Evolutionary conservation across 2,329 filamentous ascomycete species (phyloP).

Genomic region (Colletotrichum magnum): DNA sequence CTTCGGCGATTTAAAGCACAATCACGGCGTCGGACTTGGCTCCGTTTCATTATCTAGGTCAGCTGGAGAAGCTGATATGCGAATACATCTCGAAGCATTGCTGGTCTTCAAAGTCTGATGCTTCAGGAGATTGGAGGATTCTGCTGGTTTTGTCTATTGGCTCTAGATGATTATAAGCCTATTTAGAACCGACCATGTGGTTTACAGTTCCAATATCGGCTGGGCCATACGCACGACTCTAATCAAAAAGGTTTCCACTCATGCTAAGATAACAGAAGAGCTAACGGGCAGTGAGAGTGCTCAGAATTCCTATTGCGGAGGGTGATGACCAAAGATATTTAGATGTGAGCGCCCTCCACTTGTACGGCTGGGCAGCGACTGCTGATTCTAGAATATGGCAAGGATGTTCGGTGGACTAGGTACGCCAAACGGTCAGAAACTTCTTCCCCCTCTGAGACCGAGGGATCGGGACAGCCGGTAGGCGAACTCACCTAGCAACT

Average conservation of each 20-base stretch:
- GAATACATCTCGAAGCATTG: constrained; percentile 30
- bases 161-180: constrained; percentile 10
- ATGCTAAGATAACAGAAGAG: background rate
- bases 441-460: background rate
- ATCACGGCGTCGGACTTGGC: constrained; percentile 33
- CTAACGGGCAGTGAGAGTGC: background rate
- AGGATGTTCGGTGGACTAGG: constrained; percentile 52
- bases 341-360: background rate
- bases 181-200: constrained; percentile 11
- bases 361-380: background rate
- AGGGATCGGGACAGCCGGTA: background rate
- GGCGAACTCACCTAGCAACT: constrained; percentile 43
- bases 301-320: too few relatives aligned
- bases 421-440: background rate
- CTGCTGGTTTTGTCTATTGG: constrained; percentile 5
- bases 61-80: constrained; percentile 34
- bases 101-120: constrained; percentile 11
- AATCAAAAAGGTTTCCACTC: constrained; percentile 14
- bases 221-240: constrained; percentile 16
- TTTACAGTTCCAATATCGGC: constrained; percentile 13
- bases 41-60: constrained; percentile 32
- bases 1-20: constrained; percentile 30
- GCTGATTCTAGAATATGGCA: constrained; percentile 50
- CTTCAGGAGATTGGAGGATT: constrained; percentile 1
- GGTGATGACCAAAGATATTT: too few relatives aligned